A percentile compares a stretch with the other conserved stretches of the same genome.
These are phyloP conservation scores for Aegilops umbellulata DNA, from an alignment of 176 grass and related monocot species.

Conservation along the genomic window DNA sequence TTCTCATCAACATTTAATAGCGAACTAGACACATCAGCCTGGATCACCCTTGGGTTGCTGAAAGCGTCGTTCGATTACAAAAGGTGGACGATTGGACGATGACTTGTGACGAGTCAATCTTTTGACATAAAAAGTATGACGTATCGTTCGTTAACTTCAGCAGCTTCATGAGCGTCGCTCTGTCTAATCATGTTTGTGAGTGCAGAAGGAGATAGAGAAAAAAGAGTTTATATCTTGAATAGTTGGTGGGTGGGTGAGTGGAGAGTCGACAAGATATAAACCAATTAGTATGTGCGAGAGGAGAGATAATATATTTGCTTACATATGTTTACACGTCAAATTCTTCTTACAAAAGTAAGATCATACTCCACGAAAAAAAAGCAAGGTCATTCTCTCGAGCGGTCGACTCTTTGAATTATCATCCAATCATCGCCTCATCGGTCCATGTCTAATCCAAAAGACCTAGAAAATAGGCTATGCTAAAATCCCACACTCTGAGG, in stretches of 20 bases:
- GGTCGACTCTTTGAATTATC: not conserved
- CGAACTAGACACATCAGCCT: slow-evolving; percentile 10
- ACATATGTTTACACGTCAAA: no score
- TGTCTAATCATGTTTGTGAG: not conserved
- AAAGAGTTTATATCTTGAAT: not conserved
- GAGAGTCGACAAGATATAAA: not conserved
- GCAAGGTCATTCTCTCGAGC: not conserved
- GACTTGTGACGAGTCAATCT: not conserved
- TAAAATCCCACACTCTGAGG: no score
- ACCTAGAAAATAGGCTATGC: not conserved
- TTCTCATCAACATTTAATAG: not conserved
- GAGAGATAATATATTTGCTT: not conserved
- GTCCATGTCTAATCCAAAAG: not conserved
- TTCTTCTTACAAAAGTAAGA: not conserved
- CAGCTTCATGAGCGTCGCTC: not conserved
- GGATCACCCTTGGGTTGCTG: not conserved
- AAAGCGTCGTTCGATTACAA: not conserved
- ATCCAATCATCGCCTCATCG: not conserved
- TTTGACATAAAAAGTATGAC: not conserved
- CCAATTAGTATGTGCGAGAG: not conserved
- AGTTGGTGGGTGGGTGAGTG: not conserved
- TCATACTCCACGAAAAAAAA: not conserved
- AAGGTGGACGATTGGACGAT: not conserved
- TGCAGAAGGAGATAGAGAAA: not conserved
- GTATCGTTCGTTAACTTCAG: not conserved